These are phyloP conservation scores for Tuber indicum DNA, from an alignment of 495 filamentous ascomycete genomes.

Conservation along the genomic window DNA sequence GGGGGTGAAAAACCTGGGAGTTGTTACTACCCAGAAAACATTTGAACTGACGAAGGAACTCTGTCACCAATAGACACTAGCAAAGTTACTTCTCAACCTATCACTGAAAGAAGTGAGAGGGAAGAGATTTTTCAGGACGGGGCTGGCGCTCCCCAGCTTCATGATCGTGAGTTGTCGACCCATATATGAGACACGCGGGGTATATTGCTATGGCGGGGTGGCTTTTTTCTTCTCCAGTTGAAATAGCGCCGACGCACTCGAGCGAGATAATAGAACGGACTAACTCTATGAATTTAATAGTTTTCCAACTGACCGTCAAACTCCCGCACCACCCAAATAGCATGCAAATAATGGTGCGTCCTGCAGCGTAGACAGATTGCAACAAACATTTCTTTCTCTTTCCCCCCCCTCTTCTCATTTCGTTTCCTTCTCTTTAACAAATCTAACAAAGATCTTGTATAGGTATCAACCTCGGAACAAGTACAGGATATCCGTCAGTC, in stretches of 20 bases:
- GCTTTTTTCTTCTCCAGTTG: not conserved
- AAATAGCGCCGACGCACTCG: not conserved
- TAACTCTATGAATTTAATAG: conserved; percentile 15
- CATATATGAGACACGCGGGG: not conserved
- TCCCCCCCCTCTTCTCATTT: conserved; percentile 26
- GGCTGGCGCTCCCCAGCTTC: conserved; percentile 20
- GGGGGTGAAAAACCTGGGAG: not conserved
- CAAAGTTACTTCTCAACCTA: conserved; percentile 16
- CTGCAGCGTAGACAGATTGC: not conserved
- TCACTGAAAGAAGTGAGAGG: conserved; percentile 42
- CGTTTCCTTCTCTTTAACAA: conserved; percentile 15
- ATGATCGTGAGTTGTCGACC: conserved; percentile 29
- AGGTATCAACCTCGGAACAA: conserved; percentile 91
- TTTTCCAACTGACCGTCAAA: conserved; percentile 76
- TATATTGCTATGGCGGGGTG: not conserved
- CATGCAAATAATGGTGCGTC: conserved; percentile 73
- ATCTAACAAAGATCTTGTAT: conserved; percentile 32
- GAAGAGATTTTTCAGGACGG: conserved; percentile 25
- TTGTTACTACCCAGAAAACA: not conserved
- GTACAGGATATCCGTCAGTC: conserved; percentile 97
- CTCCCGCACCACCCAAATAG: conserved; percentile 74
- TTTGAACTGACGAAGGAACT: conserved; percentile 1
- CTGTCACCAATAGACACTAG: not conserved
- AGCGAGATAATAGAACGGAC: not conserved
- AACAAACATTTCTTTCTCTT: conserved; percentile 7